Evolutionary conservation across 352 stramenopile species (phyloP).

Genomic region (Globisporangium polare): DNA sequence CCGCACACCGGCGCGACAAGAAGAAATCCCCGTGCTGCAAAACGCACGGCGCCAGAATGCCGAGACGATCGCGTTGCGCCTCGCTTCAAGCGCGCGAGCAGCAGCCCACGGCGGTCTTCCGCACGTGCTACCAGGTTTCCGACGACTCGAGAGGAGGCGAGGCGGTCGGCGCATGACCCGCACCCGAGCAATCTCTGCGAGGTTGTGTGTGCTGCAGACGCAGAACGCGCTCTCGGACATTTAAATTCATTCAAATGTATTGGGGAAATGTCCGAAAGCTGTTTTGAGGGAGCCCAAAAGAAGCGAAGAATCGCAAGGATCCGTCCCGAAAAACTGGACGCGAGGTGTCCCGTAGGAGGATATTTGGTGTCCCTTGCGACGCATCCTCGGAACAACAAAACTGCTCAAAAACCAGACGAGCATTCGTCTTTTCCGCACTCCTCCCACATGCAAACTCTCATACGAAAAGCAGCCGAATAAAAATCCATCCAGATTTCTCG

Average conservation of each 20-base stretch:
- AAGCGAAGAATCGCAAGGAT: too few species aligned
- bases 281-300: too few species aligned
- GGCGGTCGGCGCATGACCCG: neutral
- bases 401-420: too few species aligned
- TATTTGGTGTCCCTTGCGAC: too few species aligned
- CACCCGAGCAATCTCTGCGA: neutral
- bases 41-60: constrained; percentile 13
- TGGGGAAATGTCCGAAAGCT: too few species aligned
- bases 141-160: constrained; percentile 4
- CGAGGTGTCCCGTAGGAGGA: too few species aligned
- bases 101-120: constrained; percentile 1
- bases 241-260: too few species aligned
- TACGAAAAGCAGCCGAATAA: neutral
- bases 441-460: neutral
- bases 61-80: constrained; percentile 7
- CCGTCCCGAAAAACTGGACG: too few species aligned
- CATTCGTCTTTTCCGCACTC: neutral
- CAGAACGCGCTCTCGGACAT: constrained; percentile 9
- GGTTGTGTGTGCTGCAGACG: constrained; percentile 7
- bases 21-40: too few species aligned
- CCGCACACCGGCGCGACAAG: too few species aligned
- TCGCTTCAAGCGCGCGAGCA: neutral
- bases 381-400: too few species aligned
- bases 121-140: constrained; percentile 13
- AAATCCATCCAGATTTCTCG: neutral